Evolutionary conservation across 441 rosid species (phyloP), one percentile per base, ranked within the genome.

Genomic region (Pelargonium myrrhifolium): DNA sequence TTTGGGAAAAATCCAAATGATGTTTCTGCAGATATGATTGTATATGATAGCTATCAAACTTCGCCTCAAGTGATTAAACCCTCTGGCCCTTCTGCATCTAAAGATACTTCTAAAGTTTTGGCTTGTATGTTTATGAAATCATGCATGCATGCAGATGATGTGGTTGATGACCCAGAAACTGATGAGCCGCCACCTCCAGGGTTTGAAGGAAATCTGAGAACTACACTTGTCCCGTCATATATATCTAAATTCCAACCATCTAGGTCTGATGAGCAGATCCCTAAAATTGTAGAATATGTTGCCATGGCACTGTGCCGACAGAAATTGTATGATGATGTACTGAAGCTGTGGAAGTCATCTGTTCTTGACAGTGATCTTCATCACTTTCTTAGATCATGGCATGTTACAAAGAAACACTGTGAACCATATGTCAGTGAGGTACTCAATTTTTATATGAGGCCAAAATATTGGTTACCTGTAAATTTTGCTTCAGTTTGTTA

Each of bases 161-260:
- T 72, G 65, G 73, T 65, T 71, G 81, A 79, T 69, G 71, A 71
- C 20, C 75, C 67, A 69, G 80, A 75, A 77, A 77, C 47, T 51
- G 78, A 79, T 69, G 95, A 88, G 82, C 85, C 87, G 37, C 77
- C 80, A 58, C 90, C 87, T 53, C 96, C 96, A 69, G 99, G 99
- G 62, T 77, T 76, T 59, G 87, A 84, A 70, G 82, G 74, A 55
- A 74, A 65, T 67, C 28, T 56, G 65, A 66, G 67, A 71, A 42
- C 70, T 40, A 10, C 37, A 11, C 66, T 71, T 67, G 68, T 77
- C 64, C 83, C 86, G 37, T 78, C 86, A 61, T 60, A 68, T 55
- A 3, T 51, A 21, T 65, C 70, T 76, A 83, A 81, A 70, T 79
- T 81, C 73, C 77, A 49, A 72, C 87, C 84, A 68, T 67, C 78